phyloP scores from a whole-genome alignment of 2,329 filamentous ascomycete genomes.

The Amesomyces nigricolor region DNA sequence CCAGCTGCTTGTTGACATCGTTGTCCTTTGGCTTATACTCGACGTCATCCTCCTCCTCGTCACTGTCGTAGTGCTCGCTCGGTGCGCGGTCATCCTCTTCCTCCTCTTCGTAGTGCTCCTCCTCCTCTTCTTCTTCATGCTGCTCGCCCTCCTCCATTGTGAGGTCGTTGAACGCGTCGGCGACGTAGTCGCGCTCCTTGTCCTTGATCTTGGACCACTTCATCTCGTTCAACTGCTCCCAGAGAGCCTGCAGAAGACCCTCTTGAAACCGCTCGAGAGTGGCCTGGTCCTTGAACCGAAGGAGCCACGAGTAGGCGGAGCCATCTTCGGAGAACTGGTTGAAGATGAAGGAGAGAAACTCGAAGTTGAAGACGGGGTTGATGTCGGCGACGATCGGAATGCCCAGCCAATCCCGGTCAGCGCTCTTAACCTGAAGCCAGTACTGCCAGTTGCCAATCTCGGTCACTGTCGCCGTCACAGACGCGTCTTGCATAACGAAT shows the following conservation, averaged over 20 bases:
- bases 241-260: constrained; percentile 88
- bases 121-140: constrained; percentile 39
- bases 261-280: constrained; percentile 84
- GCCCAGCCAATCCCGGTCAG: constrained; percentile 77
- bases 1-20: constrained; percentile 87
- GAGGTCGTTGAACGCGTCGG: constrained; percentile 92
- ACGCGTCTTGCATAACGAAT: constrained; percentile 73
- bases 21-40: constrained; percentile 62
- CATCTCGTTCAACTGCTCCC: constrained; percentile 90
- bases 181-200: constrained; percentile 85
- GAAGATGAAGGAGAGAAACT: constrained; percentile 98
- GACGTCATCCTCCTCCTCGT: constrained; percentile 72
- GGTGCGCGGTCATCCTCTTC: constrained; percentile 50
- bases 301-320: constrained; percentile 88
- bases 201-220: constrained; percentile 95
- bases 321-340: constrained; percentile 90
- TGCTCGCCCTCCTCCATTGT: constrained; percentile 75
- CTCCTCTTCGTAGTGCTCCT: constrained; percentile 49
- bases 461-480: constrained; percentile 71
- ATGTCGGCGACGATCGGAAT: constrained; percentile 83
- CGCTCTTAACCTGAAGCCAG: constrained; percentile 80
- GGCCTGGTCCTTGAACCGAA: constrained; percentile 81
- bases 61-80: constrained; percentile 53
- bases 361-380: constrained; percentile 98
- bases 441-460: constrained; percentile 92